A percentile compares a stretch with the other conserved stretches of the same genome.
Evolutionary conservation across 139 green algal species (phyloP).

Genomic region (Chlamydomonas urium): DNA sequence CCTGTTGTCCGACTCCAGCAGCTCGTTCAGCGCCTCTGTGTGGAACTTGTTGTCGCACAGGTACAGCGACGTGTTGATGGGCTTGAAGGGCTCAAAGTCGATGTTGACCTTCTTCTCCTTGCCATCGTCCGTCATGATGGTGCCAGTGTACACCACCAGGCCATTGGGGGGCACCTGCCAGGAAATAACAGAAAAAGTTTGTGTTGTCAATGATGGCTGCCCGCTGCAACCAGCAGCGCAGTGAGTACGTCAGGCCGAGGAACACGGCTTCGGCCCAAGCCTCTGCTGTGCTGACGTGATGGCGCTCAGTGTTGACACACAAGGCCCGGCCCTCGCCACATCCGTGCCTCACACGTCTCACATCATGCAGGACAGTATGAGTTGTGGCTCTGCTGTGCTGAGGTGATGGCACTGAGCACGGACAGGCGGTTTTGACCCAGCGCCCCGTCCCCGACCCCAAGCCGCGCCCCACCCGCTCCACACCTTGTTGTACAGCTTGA

Average conservation of each 20-base stretch:
- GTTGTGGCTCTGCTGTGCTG: constrained; percentile 93
- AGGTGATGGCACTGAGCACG: constrained; percentile 96
- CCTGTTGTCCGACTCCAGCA: constrained; percentile 90
- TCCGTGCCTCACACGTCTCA: too few relatives aligned
- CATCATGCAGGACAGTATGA: too few relatives aligned
- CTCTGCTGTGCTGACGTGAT: too few relatives aligned
- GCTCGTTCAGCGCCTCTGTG: constrained; percentile 93
- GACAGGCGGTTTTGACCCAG: too few relatives aligned
- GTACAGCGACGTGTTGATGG: constrained; percentile 99
- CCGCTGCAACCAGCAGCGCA: too few relatives aligned
- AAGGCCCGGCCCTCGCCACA: too few relatives aligned
- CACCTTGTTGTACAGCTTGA: constrained; percentile 94
- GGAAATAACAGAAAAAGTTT: too few relatives aligned
- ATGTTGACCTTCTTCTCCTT: constrained; percentile 97
- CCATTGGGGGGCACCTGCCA: constrained; percentile 90
- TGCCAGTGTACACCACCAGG: constrained; percentile 97
- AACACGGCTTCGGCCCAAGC: too few relatives aligned
- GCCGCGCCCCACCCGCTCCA: not conserved
- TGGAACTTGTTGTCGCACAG: constrained; percentile 99
- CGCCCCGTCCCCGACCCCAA: not conserved
- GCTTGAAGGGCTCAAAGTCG: constrained; percentile 99
- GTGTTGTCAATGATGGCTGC: too few relatives aligned
- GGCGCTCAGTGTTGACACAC: too few relatives aligned
- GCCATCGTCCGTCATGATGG: constrained; percentile 96
- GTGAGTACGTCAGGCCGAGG: too few relatives aligned